Percentiles rank a stretch among this genome's conserved stretches.
phyloP scores from a whole-genome alignment of 1,284 basidiomycete species.

The Prillingera fragicola region DNA sequence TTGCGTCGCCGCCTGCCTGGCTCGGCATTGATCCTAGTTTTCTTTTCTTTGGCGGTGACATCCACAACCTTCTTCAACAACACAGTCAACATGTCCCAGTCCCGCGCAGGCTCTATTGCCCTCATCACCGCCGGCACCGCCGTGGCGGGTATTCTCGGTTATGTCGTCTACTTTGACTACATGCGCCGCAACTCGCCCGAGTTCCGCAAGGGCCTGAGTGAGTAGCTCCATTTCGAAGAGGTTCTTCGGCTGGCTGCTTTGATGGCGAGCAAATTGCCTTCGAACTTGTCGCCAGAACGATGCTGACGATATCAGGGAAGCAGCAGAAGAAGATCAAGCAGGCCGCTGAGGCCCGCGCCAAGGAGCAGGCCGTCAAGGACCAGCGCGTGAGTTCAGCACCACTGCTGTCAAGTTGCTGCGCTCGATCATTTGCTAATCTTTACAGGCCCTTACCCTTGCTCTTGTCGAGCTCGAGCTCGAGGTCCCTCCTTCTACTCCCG shows the following conservation, averaged over 20 bases:
- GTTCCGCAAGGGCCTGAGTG: conserved; percentile 85
- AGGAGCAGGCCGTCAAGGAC: conserved; percentile 35
- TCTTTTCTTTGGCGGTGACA: background rate
- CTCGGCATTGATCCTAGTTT: background rate
- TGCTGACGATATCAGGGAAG: conserved; percentile 57
- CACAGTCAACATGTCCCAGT: conserved; percentile 29
- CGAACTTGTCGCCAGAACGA: no score
- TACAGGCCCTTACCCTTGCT: conserved; percentile 16
- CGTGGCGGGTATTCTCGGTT: conserved; percentile 62
- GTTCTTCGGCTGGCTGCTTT: no score
- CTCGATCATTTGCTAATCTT: conserved; percentile 1
- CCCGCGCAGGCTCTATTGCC: conserved; percentile 53
- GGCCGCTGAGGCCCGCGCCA: conserved; percentile 57
- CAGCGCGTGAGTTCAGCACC: conserved; percentile 10
- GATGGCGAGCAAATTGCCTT: no score
- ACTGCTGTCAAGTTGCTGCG: background rate
- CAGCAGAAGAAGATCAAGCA: conserved; percentile 72
- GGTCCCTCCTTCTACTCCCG: conserved; percentile 59
- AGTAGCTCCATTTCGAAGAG: no score
- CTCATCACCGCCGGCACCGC: conserved; percentile 60
- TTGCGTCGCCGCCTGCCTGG: background rate
- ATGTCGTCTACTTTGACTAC: conserved; percentile 92
- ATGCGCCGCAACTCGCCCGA: conserved; percentile 77
- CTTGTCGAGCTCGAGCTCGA: conserved; percentile 35
- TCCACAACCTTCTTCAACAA: background rate